phyloP scores from a whole-genome alignment of 352 stramenopile species.

The Blastocystis sp. region DNA sequence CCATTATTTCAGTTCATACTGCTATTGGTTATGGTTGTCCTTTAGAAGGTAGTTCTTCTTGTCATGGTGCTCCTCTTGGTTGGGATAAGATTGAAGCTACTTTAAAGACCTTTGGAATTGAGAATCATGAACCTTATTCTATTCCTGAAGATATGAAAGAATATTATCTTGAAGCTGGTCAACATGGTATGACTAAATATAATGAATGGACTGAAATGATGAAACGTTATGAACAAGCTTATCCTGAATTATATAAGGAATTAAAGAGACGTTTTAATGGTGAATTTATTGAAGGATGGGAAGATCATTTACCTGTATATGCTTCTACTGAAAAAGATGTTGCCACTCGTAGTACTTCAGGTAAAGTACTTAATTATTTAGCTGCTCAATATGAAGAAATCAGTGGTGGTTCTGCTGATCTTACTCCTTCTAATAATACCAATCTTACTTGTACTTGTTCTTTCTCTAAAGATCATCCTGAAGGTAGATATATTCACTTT shows the following conservation, averaged over 20 bases:
- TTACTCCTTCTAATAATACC: conserved; percentile 89
- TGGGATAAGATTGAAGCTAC: conserved; percentile 61
- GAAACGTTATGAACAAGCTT: conserved; percentile 59
- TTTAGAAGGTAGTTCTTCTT: conserved; percentile 3
- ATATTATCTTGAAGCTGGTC: conserved; percentile 41
- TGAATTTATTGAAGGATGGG: conserved; percentile 67
- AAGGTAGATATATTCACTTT: conserved; percentile 86
- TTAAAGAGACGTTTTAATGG: conserved; percentile 72
- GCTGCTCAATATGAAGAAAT: conserved; percentile 75
- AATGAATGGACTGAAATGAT: conserved; percentile 71
- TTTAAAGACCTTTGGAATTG: no score
- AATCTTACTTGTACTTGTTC: conserved; percentile 75
- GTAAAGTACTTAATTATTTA: conserved; percentile 77
- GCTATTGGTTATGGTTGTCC: no score
- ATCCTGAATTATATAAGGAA: conserved; percentile 75
- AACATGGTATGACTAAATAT: conserved; percentile 53
- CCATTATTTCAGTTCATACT: no score
- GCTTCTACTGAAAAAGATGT: conserved; percentile 58
- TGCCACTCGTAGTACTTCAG: conserved; percentile 76
- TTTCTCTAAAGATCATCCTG: conserved; percentile 55
- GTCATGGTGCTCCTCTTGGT: conserved; percentile 81
- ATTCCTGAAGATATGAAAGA: conserved; percentile 23
- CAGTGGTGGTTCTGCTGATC: conserved; percentile 84
- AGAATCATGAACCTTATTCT: no score
- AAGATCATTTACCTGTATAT: conserved; percentile 71